These are phyloP conservation scores for Kitagawia praeruptora DNA, from an alignment of 129 eudicot species.

Conservation along the genomic window DNA sequence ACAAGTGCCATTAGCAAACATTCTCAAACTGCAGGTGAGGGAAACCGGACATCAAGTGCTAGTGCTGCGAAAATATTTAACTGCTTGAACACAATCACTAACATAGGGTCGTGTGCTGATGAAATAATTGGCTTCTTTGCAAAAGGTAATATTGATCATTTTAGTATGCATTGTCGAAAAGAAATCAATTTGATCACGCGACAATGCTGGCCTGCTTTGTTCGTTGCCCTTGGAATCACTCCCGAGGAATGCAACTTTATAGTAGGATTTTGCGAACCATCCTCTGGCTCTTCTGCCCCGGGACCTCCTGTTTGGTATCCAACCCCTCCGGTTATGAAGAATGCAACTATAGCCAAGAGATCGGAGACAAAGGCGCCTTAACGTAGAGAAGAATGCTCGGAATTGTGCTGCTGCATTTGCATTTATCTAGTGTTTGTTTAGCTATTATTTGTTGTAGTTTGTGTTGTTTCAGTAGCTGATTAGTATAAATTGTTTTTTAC, in stretches of 20 bases:
- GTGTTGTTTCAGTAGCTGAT: not conserved
- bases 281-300: not conserved
- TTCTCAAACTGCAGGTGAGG: not conserved
- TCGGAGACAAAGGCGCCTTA: not conserved
- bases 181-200: conserved; percentile 26
- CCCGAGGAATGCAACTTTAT: conserved; percentile 23
- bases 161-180: conserved; percentile 25
- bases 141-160: conserved; percentile 11
- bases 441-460: conserved; percentile 17
- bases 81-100: conserved; percentile 5
- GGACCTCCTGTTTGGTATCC: conserved; percentile 12
- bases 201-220: conserved; percentile 37
- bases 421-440: not conserved
- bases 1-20: not conserved
- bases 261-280: conserved; percentile 30
- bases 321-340: not conserved
- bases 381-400: not conserved
- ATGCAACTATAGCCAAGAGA: not conserved
- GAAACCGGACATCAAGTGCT: not conserved
- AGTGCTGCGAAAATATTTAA: not conserved
- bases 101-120: not conserved
- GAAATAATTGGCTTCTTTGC: not conserved
- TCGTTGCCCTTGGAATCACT: conserved; percentile 25
- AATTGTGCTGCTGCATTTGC: not conserved
- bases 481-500: no score